Conservation (phyloP, 257 asterid genomes). For the Solanum pimpinellifolium region DNA sequence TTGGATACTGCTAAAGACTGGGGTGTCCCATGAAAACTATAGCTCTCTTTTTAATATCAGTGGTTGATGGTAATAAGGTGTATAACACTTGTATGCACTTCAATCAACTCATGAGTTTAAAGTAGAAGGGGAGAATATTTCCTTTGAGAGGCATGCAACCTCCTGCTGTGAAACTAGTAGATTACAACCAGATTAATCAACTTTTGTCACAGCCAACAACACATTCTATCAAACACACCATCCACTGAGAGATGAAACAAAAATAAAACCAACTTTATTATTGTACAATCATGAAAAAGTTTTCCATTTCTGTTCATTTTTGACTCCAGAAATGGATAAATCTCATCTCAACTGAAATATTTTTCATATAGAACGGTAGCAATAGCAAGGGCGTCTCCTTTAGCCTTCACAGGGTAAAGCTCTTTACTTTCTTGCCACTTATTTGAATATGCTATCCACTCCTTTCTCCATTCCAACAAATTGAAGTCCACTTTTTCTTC, state of each 20-base stretch:
- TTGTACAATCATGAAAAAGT: neutral
- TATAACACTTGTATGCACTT: neutral
- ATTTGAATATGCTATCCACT: slow-evolving; percentile 84
- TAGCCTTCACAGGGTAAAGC: slow-evolving; percentile 56
- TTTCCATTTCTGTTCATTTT: neutral
- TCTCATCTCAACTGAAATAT: slow-evolving; percentile 33
- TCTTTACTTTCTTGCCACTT: slow-evolving; percentile 65
- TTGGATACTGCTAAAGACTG: neutral
- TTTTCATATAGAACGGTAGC: slow-evolving; percentile 43
- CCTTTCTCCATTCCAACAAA: slow-evolving; percentile 73
- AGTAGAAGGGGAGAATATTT: neutral
- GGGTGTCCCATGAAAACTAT: neutral
- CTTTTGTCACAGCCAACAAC: neutral
- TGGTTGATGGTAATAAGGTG: neutral
- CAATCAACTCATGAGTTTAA: neutral
- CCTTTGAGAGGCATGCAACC: neutral
- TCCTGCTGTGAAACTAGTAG: neutral
- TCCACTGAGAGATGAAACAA: neutral
- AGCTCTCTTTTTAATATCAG: neutral
- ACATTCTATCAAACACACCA: neutral
- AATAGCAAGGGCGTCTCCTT: slow-evolving; percentile 55
- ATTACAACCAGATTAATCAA: neutral
- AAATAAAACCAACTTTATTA: neutral
- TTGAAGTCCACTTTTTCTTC: slow-evolving; percentile 37
- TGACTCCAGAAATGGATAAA: neutral